phyloP scores from a whole-genome alignment of 225 moss, liverwort and hornwort species.

The Pseudisothecium myosuroides region DNA sequence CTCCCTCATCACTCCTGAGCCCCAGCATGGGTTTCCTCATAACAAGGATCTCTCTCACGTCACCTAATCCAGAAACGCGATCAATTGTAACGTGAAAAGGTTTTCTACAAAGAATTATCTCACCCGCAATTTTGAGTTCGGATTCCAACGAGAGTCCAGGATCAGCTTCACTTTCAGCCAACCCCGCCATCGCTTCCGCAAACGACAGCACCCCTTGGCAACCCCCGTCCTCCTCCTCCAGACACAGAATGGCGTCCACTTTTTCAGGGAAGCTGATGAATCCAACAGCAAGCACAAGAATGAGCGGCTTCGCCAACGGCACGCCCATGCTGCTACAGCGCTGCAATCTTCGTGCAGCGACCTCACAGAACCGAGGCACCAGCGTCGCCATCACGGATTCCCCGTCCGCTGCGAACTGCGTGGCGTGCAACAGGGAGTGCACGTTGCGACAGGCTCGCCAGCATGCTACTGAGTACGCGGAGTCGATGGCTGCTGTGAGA shows the following conservation, averaged over 20 bases:
- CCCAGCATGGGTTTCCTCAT: not conserved
- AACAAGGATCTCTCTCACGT: not conserved
- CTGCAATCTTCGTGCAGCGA: constrained; percentile 49
- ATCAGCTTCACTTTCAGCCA: constrained; percentile 78
- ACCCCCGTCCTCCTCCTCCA: constrained; percentile 10
- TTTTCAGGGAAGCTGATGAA: constrained; percentile 58
- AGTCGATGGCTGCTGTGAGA: constrained; percentile 38
- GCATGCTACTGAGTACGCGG: constrained; percentile 44
- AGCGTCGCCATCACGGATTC: constrained; percentile 39
- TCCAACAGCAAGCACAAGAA: constrained; percentile 58
- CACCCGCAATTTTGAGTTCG: constrained; percentile 73
- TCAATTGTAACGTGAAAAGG: not conserved
- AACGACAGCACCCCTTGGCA: constrained; percentile 42
- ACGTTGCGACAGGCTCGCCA: constrained; percentile 71
- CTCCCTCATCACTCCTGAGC: not conserved
- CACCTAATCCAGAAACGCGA: not conserved
- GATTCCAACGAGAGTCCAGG: constrained; percentile 69
- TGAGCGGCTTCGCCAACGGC: constrained; percentile 65
- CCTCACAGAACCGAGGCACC: constrained; percentile 39
- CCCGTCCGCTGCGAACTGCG: constrained; percentile 43
- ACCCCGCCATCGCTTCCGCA: constrained; percentile 45
- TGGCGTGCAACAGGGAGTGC: constrained; percentile 55
- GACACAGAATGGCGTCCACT: constrained; percentile 39
- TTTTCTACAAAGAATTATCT: not conserved
- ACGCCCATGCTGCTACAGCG: constrained; percentile 47